Percentiles rank a stretch among this genome's conserved stretches.
Conservation (phyloP, 2,329 filamentous ascomycete species). For the Lachnellula hyalina region DNA sequence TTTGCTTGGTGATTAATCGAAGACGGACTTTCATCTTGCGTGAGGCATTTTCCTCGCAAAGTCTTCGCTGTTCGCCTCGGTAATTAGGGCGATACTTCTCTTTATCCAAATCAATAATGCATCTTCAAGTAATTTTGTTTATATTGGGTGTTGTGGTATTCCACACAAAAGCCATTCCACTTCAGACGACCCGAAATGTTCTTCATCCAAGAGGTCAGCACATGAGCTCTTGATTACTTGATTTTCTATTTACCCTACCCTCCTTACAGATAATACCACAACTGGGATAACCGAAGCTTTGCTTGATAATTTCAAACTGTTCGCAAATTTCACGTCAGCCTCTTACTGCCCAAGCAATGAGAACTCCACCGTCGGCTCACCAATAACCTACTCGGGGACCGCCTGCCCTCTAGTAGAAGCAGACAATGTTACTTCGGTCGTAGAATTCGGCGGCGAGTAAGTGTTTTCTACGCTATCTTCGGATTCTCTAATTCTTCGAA, state of each 20-base stretch:
- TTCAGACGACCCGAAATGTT: background rate
- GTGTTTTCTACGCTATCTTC: background rate
- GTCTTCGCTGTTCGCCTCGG: too few species aligned
- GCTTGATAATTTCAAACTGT: conserved; percentile 17
- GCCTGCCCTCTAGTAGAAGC: conserved; percentile 15
- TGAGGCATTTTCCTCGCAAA: too few species aligned
- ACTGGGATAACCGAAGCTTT: conserved; percentile 3
- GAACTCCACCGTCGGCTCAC: conserved; percentile 6
- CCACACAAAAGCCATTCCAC: too few species aligned
- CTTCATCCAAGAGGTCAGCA: background rate
- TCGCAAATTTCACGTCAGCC: conserved; percentile 21
- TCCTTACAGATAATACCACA: background rate
- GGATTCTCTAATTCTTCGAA: background rate
- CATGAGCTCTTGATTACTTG: background rate
- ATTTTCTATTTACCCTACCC: background rate
- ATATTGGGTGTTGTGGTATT: too few species aligned
- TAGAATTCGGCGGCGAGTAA: conserved; percentile 17
- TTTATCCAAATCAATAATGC: too few species aligned
- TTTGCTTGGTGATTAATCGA: too few species aligned
- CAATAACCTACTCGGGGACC: conserved; percentile 14
- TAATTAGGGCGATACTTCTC: too few species aligned
- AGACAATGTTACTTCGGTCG: conserved; percentile 10
- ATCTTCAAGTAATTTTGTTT: too few species aligned
- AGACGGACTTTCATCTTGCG: too few species aligned
- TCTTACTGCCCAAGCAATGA: conserved; percentile 23